Conservation (phyloP, 768 basidiomycete species). For the Agrocybe pediades region DNA sequence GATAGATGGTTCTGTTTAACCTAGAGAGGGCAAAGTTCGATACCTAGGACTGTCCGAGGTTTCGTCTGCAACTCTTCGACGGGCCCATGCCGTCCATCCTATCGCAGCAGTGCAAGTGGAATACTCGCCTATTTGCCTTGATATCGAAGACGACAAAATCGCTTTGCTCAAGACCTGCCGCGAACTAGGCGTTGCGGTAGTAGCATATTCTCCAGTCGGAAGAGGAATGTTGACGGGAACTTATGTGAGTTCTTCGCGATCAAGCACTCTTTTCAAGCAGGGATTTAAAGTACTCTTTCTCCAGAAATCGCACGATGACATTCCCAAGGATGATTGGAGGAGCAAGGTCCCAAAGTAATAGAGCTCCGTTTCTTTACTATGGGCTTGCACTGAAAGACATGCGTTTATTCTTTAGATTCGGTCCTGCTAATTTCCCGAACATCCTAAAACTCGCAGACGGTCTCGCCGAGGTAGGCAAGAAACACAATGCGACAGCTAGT, state of each 20-base stretch:
- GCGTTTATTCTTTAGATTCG: constrained; percentile 5
- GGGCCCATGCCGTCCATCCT: constrained; percentile 52
- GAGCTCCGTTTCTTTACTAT: background rate
- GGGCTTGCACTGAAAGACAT: background rate
- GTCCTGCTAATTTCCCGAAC: constrained; percentile 45
- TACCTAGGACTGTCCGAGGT: constrained; percentile 57
- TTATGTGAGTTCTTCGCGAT: constrained; percentile 19
- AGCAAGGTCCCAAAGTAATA: constrained; percentile 29
- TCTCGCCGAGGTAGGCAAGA: constrained; percentile 36
- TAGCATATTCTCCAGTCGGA: constrained; percentile 56
- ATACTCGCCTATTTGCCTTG: constrained; percentile 51
- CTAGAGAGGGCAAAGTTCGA: constrained; percentile 42
- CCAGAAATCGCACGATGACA: constrained; percentile 37
- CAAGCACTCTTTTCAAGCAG: background rate
- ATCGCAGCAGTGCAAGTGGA: constrained; percentile 53
- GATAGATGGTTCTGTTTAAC: background rate
- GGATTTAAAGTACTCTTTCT: background rate
- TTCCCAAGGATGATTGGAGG: constrained; percentile 43
- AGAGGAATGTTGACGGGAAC: constrained; percentile 49
- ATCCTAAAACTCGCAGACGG: constrained; percentile 43
- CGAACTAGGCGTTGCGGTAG: constrained; percentile 48
- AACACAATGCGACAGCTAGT: constrained; percentile 41
- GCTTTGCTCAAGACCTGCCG: constrained; percentile 41
- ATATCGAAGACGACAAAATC: constrained; percentile 46
- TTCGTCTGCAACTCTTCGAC: constrained; percentile 45